These are phyloP conservation scores for Aspergillus ellipticus DNA, from an alignment of 495 filamentous ascomycete genomes.

Conservation along the genomic window DNA sequence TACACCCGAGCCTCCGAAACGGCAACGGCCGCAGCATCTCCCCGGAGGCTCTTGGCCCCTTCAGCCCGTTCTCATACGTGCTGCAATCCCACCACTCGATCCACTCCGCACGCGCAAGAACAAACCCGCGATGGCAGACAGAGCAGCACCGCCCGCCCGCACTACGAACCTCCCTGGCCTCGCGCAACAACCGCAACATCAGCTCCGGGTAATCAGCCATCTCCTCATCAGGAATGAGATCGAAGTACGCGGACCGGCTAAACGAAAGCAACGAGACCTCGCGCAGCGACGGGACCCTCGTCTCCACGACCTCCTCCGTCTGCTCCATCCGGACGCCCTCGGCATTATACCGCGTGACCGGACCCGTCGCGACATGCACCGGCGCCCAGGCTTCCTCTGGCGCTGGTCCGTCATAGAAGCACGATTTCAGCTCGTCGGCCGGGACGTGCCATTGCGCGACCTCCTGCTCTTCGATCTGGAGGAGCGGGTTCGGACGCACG, in stretches of 20 bases:
- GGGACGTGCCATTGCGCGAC: conserved; percentile 35
- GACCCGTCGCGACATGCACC: conserved; percentile 44
- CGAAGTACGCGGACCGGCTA: conserved; percentile 39
- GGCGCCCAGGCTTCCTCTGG: conserved; percentile 38
- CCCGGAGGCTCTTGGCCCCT: conserved; percentile 32
- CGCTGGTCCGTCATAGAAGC: conserved; percentile 27
- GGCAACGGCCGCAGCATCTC: conserved; percentile 50
- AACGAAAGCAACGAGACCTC: conserved; percentile 54
- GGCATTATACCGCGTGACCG: conserved; percentile 39
- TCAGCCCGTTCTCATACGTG: conserved; percentile 43
- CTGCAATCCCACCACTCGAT: conserved; percentile 67
- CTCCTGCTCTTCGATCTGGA: conserved; percentile 30
- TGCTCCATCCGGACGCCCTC: conserved; percentile 32
- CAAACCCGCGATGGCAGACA: conserved; percentile 53
- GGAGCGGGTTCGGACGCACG: conserved; percentile 48
- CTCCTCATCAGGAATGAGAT: conserved; percentile 39
- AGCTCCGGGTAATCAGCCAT: conserved; percentile 38
- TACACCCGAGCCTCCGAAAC: conserved; percentile 62
- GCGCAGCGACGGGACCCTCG: conserved; percentile 50
- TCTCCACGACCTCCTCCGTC: not conserved
- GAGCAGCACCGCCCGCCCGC: conserved; percentile 56
- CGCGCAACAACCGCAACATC: conserved; percentile 36
- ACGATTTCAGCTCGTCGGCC: conserved; percentile 14
- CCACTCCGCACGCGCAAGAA: conserved; percentile 63
- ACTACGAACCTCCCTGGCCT: conserved; percentile 40